Evolutionary conservation across 2,329 filamentous ascomycete species (phyloP).

Genomic region (Clarireedia hainanense): DNA sequence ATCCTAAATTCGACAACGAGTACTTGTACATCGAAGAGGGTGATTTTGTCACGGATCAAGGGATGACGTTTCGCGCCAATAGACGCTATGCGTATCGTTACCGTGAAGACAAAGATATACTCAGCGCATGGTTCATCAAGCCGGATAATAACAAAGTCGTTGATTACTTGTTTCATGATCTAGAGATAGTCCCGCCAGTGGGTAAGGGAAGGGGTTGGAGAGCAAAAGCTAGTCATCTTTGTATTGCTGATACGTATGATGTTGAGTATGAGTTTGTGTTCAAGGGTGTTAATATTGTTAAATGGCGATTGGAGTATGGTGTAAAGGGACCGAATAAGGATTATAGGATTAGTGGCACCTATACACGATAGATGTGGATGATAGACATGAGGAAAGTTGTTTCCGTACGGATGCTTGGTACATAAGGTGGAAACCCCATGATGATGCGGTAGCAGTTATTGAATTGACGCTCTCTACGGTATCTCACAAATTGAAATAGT

Average conservation of each 20-base stretch:
- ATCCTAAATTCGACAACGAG: conserved; percentile 35
- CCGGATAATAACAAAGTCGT: conserved; percentile 47
- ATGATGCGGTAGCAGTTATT: not conserved
- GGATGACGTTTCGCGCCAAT: conserved; percentile 35
- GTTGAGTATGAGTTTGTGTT: conserved; percentile 62
- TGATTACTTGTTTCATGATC: conserved; percentile 68
- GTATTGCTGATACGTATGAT: conserved; percentile 64
- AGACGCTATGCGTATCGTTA: conserved; percentile 69
- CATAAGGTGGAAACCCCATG: not conserved
- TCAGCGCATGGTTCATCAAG: conserved; percentile 69
- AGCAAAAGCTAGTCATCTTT: conserved; percentile 62
- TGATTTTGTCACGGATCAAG: conserved; percentile 47
- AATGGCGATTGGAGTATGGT: conserved; percentile 55
- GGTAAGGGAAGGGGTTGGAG: not conserved
- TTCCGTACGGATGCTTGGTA: too few species aligned
- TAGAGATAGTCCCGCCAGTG: conserved; percentile 46
- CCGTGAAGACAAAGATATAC: conserved; percentile 45
- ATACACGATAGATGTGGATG: conserved; percentile 28
- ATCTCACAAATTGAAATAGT: not conserved
- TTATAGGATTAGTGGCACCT: conserved; percentile 52
- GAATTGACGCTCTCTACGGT: not conserved
- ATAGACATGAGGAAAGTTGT: too few species aligned
- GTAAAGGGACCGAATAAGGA: conserved; percentile 69
- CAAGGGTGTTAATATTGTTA: conserved; percentile 44
- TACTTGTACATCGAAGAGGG: conserved; percentile 65